Conservation (phyloP, 345 rosid genomes). For the Brassica napus region DNA sequence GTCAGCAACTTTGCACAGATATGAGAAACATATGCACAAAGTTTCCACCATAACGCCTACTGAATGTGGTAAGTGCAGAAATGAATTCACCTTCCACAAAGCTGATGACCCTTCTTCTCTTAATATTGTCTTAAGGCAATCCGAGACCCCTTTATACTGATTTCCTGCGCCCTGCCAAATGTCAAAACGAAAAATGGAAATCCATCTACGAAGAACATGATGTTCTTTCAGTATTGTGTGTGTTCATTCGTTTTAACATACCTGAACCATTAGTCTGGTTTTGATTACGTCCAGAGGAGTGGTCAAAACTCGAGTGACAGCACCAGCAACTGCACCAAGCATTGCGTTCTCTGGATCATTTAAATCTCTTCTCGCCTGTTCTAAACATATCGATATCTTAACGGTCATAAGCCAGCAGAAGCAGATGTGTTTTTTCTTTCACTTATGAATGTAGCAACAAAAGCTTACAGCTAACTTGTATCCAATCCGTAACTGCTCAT, state of each 20-base stretch:
- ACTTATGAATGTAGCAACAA: not conserved
- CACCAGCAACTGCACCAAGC: constrained; percentile 90
- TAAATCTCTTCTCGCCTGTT: constrained; percentile 77
- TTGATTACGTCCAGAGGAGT: constrained; percentile 80
- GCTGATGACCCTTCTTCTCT: constrained; percentile 77
- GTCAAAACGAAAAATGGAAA: not conserved
- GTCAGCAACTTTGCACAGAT: constrained; percentile 16
- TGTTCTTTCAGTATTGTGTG: not conserved
- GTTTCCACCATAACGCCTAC: not conserved
- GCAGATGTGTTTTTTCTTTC: not conserved
- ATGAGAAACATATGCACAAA: not conserved
- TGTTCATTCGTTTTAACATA: constrained; percentile 11
- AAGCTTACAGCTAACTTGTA: constrained; percentile 76
- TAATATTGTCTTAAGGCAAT: constrained; percentile 58
- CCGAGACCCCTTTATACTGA: constrained; percentile 66
- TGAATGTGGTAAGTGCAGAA: not conserved
- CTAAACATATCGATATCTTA: constrained; percentile 14
- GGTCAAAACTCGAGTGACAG: constrained; percentile 70
- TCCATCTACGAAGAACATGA: not conserved
- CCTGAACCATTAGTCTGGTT: constrained; percentile 83
- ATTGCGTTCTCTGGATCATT: constrained; percentile 81
- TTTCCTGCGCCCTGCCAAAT: constrained; percentile 56
- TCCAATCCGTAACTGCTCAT: constrained; percentile 83
- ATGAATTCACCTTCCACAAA: constrained; percentile 57
- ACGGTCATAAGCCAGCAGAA: not conserved